Evolutionary conservation across 768 basidiomycete species (phyloP), one percentile per base, ranked within the genome.

Genomic region (Mycena olivaceomarginata): DNA sequence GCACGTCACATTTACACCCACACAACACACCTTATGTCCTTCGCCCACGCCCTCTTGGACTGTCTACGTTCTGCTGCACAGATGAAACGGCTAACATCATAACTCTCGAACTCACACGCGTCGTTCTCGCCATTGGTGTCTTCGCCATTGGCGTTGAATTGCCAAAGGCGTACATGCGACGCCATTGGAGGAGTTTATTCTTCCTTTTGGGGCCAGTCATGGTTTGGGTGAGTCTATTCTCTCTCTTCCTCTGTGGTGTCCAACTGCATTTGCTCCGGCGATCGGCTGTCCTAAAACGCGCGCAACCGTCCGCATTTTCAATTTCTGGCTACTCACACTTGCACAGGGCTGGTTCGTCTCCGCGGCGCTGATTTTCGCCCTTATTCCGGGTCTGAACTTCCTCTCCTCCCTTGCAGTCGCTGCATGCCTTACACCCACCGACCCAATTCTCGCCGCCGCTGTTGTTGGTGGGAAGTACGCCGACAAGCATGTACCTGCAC

Each of bases 81-180:
- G 88, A 88, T 5, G 87, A 90, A 43, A 81, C 82, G 2, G 87
- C 90, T 13, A 96, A 99, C 85, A 86, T 87, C 31, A 95, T 99
- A 75, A 98, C 97, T 1, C 90, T 99, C 74, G 98, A 99, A 85
- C 90, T 94, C 81, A 97, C 96, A 11, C 91, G 98, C 18, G 93
- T 99, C 72, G 95, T 99, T 60, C 92, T 99, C 43, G 98, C 98
- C 18, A 95, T 99, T 70, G 97, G 97, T 22, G 98, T 99, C 0
- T 99, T 99, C 84, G 98, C 98, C 10, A 96, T 99, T 70, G 98
- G 98, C 18, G 98, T 99, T 31, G 98, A 99, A 83, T 89, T 99
- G 83, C 98, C 98, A 31, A 97, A 97, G 87, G 96, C 96, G 5
- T 99, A 99, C 86, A 95, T 99, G 91, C 88, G 89, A 25, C 91